phyloP scores from a whole-genome alignment of 2,329 filamentous ascomycete species.

The Trichoderma breve region DNA sequence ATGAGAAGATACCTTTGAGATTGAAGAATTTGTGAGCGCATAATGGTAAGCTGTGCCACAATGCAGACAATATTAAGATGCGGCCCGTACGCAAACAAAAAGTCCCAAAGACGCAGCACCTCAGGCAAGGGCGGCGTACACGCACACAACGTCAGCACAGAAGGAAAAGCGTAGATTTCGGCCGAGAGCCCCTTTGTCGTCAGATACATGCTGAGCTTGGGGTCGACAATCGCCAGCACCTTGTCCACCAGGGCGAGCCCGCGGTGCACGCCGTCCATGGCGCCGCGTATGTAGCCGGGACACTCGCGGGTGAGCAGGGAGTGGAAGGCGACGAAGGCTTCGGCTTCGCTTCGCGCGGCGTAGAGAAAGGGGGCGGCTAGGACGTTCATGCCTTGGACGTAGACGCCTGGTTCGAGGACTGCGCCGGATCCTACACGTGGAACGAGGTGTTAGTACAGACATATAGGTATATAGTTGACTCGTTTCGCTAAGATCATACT shows the following conservation, averaged over 20 bases:
- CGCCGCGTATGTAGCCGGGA: conserved; percentile 89
- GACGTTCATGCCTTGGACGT: conserved; percentile 99
- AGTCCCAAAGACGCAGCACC: conserved; percentile 93
- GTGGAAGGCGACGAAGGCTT: conserved; percentile 90
- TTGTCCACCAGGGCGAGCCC: conserved; percentile 89
- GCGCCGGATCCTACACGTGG: conserved; percentile 56
- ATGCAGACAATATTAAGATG: conserved; percentile 96
- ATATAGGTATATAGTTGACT: not conserved
- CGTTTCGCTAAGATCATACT: conserved; percentile 30
- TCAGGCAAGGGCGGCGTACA: conserved; percentile 94
- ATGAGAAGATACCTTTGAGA: conserved; percentile 84
- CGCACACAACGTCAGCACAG: conserved; percentile 88
- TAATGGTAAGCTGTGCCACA: conserved; percentile 87
- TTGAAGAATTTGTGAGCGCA: conserved; percentile 78
- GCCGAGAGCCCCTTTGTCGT: conserved; percentile 84
- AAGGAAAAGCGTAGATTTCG: conserved; percentile 94
- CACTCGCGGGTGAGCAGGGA: conserved; percentile 83
- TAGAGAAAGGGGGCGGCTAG: conserved; percentile 94
- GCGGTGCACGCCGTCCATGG: conserved; percentile 95
- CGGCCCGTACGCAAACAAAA: conserved; percentile 90
- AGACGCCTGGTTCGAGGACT: conserved; percentile 70
- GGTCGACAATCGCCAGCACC: conserved; percentile 86
- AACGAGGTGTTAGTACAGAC: conserved; percentile 26
- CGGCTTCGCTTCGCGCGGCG: conserved; percentile 87
- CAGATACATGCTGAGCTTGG: conserved; percentile 80